Conservation (phyloP, 2,329 filamentous ascomycete genomes). For the Penicillium brasilianum region DNA sequence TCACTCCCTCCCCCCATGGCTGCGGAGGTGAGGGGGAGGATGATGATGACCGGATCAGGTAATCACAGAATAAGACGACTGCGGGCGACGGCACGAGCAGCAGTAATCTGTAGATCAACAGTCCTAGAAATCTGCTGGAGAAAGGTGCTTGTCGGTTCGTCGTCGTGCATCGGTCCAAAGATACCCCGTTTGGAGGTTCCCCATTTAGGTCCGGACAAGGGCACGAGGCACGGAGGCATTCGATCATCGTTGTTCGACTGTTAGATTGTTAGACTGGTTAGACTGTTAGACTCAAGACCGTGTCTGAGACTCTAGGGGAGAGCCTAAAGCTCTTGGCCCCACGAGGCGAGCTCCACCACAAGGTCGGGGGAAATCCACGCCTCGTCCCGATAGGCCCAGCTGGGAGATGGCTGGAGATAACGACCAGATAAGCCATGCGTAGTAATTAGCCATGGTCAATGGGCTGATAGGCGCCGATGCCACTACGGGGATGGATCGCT, state of each 20-base stretch:
- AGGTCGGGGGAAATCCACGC: neutral
- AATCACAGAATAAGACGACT: neutral
- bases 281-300: neutral
- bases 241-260: neutral
- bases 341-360: constrained; percentile 6
- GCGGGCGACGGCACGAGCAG: neutral
- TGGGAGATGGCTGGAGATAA: constrained; percentile 22
- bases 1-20: neutral
- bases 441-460: constrained; percentile 40
- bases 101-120: neutral
- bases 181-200: neutral
- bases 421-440: constrained; percentile 32
- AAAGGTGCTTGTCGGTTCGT: too few species aligned
- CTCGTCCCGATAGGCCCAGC: constrained; percentile 7
- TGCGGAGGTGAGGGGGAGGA: neutral
- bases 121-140: neutral
- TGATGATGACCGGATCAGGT: constrained; percentile 1
- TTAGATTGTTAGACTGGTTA: too few species aligned
- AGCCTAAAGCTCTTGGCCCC: constrained; percentile 3
- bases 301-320: too few species aligned
- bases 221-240: neutral
- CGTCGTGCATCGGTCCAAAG: neutral
- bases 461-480: constrained; percentile 19
- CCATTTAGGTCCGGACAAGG: neutral
- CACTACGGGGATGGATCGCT: too few species aligned